phyloP scores from a whole-genome alignment of 768 basidiomycete genomes.

The Pleurotus eryngii region DNA sequence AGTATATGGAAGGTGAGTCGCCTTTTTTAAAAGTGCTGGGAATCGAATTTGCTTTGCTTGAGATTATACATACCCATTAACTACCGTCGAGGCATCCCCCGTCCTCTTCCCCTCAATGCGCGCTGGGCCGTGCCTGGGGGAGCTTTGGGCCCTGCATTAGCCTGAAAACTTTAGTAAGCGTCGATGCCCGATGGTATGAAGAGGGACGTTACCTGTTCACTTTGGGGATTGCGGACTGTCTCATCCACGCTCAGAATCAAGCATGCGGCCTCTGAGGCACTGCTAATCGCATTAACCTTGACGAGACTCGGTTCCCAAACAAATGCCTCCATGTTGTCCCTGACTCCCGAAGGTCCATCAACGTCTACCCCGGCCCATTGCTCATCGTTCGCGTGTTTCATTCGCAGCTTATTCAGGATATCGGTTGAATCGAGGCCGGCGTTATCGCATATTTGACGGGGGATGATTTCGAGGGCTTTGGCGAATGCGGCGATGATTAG shows the following conservation, averaged over 20 bases:
- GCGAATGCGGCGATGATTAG: constrained; percentile 94
- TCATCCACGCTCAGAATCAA: constrained; percentile 96
- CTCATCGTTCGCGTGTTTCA: constrained; percentile 89
- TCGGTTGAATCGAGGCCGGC: constrained; percentile 98
- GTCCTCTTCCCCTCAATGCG: constrained; percentile 82
- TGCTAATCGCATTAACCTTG: constrained; percentile 92
- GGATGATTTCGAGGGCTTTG: constrained; percentile 95
- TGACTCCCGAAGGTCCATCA: constrained; percentile 82
- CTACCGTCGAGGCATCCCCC: constrained; percentile 76
- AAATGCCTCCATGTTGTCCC: constrained; percentile 96
- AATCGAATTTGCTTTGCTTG: not conserved
- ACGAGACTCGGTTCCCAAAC: constrained; percentile 98
- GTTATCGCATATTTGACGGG: constrained; percentile 97
- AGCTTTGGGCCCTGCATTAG: constrained; percentile 80
- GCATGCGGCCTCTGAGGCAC: constrained; percentile 95
- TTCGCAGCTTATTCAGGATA: constrained; percentile 93
- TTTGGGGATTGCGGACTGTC: constrained; percentile 94
- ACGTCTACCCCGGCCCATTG: constrained; percentile 95
- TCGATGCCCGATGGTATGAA: not conserved
- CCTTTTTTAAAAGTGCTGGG: not conserved
- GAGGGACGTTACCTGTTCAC: constrained; percentile 62
- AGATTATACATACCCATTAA: not conserved
- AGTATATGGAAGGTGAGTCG: not conserved
- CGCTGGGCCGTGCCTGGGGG: constrained; percentile 90
- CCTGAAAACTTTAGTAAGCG: constrained; percentile 38